phyloP scores from a whole-genome alignment of 2,329 filamentous ascomycete genomes.

The Aspergillus felis region DNA sequence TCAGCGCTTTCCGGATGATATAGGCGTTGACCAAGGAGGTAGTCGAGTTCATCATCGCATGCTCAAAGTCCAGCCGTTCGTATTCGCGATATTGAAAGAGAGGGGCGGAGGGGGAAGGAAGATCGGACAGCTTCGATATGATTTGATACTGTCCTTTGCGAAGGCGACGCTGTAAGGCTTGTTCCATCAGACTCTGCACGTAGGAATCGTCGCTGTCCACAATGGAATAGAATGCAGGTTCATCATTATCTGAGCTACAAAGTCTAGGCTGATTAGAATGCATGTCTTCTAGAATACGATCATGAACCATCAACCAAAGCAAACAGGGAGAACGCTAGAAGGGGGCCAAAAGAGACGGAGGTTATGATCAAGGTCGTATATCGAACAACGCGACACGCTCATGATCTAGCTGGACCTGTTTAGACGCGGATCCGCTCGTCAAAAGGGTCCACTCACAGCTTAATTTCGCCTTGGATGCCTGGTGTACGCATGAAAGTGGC shows the following conservation, averaged over 20 bases:
- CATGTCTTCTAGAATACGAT: conserved; percentile 8
- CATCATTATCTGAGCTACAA: conserved; percentile 33
- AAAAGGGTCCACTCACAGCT: conserved; percentile 65
- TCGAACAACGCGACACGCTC: conserved; percentile 19
- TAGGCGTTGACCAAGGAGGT: conserved; percentile 79
- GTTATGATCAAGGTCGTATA: conserved; percentile 26
- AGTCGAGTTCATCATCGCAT: conserved; percentile 58
- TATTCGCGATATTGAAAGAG: conserved; percentile 81
- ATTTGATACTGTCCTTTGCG: conserved; percentile 53
- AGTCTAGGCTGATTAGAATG: conserved; percentile 31
- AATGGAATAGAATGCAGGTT: conserved; percentile 60
- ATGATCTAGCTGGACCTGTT: conserved; percentile 21
- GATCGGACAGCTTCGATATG: conserved; percentile 48
- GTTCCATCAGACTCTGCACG: conserved; percentile 78
- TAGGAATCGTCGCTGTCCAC: conserved; percentile 85
- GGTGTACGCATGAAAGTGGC: conserved; percentile 85
- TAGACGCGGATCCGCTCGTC: conserved; percentile 18
- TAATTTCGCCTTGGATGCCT: conserved; percentile 66
- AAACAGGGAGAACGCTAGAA: conserved; percentile 6
- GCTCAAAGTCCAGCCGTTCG: conserved; percentile 81
- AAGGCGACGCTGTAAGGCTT: conserved; percentile 63
- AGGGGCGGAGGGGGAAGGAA: conserved; percentile 45
- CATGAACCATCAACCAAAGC: conserved; percentile 10
- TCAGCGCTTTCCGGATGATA: conserved; percentile 91
- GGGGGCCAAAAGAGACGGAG: conserved; percentile 11